A percentile compares a stretch with the other conserved stretches of the same genome.
Evolutionary conservation across 176 grass and related monocot species (phyloP).

Genomic region (Sorghum bicolor): Sorghum_bicolor_NCBIv3 NC_012872.2:66008001-66008500

Average conservation of each 20-base stretch:
- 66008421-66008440: conserved; percentile 33
- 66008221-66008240: background rate
- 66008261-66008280: background rate
- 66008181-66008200: background rate
- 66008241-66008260: background rate
- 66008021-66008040: background rate
- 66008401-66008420: background rate
- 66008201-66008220: background rate
- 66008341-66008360: background rate
- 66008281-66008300: background rate
- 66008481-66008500: conserved; percentile 55
- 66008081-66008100: conserved; percentile 7
- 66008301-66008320: background rate
- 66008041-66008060: background rate
- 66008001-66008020: background rate
- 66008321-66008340: background rate
- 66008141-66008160: background rate
- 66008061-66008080: background rate
- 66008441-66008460: conserved; percentile 24
- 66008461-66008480: conserved; percentile 73
- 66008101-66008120: conserved; percentile 6
- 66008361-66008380: background rate
- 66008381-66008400: background rate
- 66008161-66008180: background rate
- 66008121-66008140: conserved; percentile 5